Evolutionary conservation across 306 rosid species (phyloP), one percentile per base, ranked within the genome.

Genomic region (Vachellia pachyceras): DNA sequence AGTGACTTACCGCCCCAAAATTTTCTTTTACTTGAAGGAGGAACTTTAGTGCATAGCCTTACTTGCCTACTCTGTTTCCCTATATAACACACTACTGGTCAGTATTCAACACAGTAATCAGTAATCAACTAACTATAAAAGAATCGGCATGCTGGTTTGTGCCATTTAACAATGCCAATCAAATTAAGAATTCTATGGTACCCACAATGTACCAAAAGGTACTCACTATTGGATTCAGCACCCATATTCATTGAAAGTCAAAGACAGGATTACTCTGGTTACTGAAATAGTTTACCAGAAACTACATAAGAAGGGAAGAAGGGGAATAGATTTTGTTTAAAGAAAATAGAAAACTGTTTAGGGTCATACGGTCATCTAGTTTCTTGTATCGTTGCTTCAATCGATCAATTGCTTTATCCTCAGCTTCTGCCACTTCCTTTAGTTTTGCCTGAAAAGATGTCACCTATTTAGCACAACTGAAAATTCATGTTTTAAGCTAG

Each of bases 11-110:
- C 87, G 46, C 81, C 94, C 87, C 94, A 89, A 75, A 88, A 94
- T 83, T 92, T 89, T 88, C 88, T 91, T 89, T 92, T 93, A 79
- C 88, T 88, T 8, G 95, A 85, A 54, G 98, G 98, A 44, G 97
- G 98, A 83, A 86, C 87, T 86, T 92, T 94, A 36, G 89, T 73
- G 87, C 98, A 94, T 39, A 90, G 33, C 76, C 20, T 85, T 82
- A 92, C 85, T 89, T 94, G 97, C 77, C 95, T 90, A 77, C 97
- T 94, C 82, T 91, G 98, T 82, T 91, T 94, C 67, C 86, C 98
- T 94, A 72, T 77, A 81, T 47, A 81, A 66, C 66, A 29, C 17
- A 79, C 15, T 29, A 88, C 42, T 55, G 11, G 44, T 75, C 72
- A 73, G 50, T 68, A 46, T 29, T 60, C 83, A 66, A 58, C 75